Evolutionary conservation across 306 rosid species (phyloP).

Genomic region (Vigna mungo): DNA sequence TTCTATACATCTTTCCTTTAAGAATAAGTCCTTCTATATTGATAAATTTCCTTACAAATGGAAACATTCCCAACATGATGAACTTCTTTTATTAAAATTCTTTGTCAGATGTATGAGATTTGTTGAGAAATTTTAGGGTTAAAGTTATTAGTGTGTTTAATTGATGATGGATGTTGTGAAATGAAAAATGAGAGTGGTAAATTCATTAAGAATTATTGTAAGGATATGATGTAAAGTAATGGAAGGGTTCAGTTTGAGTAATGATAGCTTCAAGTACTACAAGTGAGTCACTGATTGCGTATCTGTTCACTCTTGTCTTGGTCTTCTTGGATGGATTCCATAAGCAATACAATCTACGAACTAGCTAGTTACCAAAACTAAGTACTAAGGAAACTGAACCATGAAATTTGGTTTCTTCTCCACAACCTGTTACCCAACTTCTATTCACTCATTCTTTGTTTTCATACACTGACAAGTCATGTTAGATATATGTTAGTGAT

Average conservation of each 20-base stretch:
- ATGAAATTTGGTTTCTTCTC: not conserved
- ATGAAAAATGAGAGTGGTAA: conserved; percentile 18
- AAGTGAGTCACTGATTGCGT: conserved; percentile 39
- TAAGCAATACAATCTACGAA: conserved; percentile 3
- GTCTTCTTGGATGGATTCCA: conserved; percentile 32
- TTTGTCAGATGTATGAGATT: not conserved
- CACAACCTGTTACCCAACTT: not conserved
- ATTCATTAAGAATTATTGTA: not conserved
- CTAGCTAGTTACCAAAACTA: conserved; percentile 39
- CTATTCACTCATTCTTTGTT: not conserved
- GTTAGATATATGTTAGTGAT: not conserved
- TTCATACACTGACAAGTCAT: not conserved
- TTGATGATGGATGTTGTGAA: not conserved
- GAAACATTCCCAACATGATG: not conserved
- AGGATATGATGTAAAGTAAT: conserved; percentile 21
- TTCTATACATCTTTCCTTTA: too few species aligned
- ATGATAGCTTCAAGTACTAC: conserved; percentile 38
- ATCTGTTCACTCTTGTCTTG: conserved; percentile 36
- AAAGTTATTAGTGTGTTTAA: not conserved
- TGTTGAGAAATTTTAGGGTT: not conserved
- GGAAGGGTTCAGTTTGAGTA: conserved; percentile 33
- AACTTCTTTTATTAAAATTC: not conserved
- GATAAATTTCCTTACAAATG: too few species aligned
- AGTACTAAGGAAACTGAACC: not conserved
- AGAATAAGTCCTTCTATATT: too few species aligned